These are phyloP conservation scores for Closterium sp. DNA, from an alignment of 139 green algal species.

Conservation along the genomic window DNA sequence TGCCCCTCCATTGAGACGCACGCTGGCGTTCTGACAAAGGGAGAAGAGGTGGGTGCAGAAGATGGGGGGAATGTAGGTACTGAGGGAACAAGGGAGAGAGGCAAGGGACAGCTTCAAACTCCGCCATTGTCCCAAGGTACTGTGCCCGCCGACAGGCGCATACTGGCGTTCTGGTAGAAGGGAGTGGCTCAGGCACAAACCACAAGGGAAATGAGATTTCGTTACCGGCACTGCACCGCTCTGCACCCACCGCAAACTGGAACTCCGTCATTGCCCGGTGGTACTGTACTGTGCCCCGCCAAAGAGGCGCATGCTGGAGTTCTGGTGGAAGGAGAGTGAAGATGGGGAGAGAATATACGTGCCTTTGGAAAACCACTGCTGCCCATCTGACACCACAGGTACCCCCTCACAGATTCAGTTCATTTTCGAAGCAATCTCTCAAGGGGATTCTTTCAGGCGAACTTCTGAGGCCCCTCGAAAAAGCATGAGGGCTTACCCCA, in stretches of 20 bases:
- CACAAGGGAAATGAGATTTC: no score
- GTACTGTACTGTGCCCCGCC: neutral
- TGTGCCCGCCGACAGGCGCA: neutral
- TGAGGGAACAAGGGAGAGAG: neutral
- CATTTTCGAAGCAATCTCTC: no score
- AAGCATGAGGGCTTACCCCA: no score
- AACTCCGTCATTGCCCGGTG: neutral
- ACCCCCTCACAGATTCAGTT: no score
- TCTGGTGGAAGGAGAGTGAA: neutral
- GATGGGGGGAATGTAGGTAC: neutral
- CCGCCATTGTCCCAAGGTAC: neutral
- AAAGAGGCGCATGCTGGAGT: neutral
- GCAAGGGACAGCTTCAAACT: neutral
- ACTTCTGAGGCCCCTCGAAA: no score
- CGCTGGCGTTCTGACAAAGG: constrained; percentile 82
- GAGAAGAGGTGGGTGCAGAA: neutral
- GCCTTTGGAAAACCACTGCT: no score
- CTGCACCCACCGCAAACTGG: no score
- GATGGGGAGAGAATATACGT: no score
- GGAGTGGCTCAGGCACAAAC: no score
- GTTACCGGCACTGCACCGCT: no score
- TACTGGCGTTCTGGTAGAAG: neutral
- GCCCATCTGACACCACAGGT: no score
- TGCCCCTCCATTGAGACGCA: constrained; percentile 93
- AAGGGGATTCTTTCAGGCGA: no score